Conservation (phyloP, 768 basidiomycete genomes). For the Podaxis sp. region DNA sequence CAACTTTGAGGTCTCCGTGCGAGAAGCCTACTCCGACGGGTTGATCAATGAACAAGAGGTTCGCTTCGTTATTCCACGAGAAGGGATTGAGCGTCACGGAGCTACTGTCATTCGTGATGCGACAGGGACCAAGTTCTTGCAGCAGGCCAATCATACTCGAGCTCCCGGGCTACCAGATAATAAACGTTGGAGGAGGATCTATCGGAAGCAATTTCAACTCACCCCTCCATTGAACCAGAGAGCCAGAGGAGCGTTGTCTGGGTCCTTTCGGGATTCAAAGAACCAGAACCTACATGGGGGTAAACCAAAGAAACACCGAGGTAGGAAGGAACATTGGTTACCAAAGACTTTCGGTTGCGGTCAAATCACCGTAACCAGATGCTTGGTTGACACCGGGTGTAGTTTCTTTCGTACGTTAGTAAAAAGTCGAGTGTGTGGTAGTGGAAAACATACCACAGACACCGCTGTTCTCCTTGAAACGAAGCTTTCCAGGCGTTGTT, state of each 20-base stretch:
- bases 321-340: conserved; percentile 18
- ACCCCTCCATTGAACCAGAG: conserved; percentile 69
- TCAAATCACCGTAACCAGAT: conserved; percentile 63
- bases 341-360: conserved; percentile 58
- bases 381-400: conserved; percentile 61
- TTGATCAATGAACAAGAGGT: conserved; percentile 63
- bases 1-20: conserved; percentile 46
- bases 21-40: conserved; percentile 66
- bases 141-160: conserved; percentile 64
- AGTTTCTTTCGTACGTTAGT: conserved; percentile 38
- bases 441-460: conserved; percentile 45
- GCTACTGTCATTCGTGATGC: conserved; percentile 52
- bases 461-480: conserved; percentile 59
- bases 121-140: conserved; percentile 77
- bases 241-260: conserved; percentile 58
- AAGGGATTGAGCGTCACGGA: conserved; percentile 48
- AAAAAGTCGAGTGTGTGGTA: not conserved
- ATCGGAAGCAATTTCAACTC: conserved; percentile 19
- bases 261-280: conserved; percentile 61
- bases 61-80: conserved; percentile 59
- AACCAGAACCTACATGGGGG: conserved; percentile 57
- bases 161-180: conserved; percentile 42
- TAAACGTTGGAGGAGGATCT: not conserved
- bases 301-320: not conserved
- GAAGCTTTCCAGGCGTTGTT: conserved; percentile 47